Base-by-base conservation (phyloP, 176 grass and related monocot species). In the Otatea glauca region DNA sequence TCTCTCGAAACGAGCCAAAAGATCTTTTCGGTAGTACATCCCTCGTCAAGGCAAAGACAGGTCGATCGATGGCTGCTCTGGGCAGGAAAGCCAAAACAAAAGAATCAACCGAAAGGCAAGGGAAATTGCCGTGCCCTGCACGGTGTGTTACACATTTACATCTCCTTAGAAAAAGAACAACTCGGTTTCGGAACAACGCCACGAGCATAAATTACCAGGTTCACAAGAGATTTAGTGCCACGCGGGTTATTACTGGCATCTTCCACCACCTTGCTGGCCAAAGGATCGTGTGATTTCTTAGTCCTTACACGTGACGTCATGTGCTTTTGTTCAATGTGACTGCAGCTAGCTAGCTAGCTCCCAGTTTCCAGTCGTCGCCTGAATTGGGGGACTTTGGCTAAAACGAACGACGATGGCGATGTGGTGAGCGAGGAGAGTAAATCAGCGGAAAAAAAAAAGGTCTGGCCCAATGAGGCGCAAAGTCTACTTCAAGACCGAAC, bases 81-180 rank as follows among this genome's bases (percentile, higher is more conserved):
- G 43, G 9, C 43, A 45, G 43, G 43, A 11, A 9, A 45, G 43
- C 10, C 9, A 11, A 45, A 45, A 3, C 9, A 45, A 10, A 10
- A 44, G 43, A 2, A 44, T 45, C 2, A 25, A 37, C 20, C 27
- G 3, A 56, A 77, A 68, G 42, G 34, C 44, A 2, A 2, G 23
- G 2, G 32, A 29, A 86, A 56, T 82, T 69, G 83, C 49, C 50
- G 45, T 78, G 17, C 12, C 32, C 13, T 15, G 15, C 12, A 83
- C 48, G 42, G 47, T 61, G 15, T 29, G 48, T 12, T 25, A 2
- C 43, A 37, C 38, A 47, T 6, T 41, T 37, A 6, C 39, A 27
- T 55, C 7, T 51, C n/a, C 44, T 4, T 7, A n/a, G 4, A 20
- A 8, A 39, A 21, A 18, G 43, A 8, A 47, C 13, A 29, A 34